These are phyloP conservation scores for Kodamaea ohmeri DNA, from an alignment of 1,139 yeast genomes.

Conservation along the genomic window DNA sequence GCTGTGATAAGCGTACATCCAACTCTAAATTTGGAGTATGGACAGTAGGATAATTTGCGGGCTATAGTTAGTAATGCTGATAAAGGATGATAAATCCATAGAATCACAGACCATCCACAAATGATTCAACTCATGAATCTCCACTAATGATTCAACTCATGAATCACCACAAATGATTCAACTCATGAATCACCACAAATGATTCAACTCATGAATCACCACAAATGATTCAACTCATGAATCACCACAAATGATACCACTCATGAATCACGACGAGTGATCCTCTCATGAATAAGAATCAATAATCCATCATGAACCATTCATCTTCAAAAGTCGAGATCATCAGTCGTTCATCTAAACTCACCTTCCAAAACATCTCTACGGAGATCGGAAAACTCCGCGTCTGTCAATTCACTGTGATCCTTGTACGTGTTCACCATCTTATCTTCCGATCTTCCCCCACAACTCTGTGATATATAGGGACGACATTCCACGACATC, in stretches of 20 bases:
- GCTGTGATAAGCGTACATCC: slow-evolving; percentile 70
- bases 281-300: no score
- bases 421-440: slow-evolving; percentile 2
- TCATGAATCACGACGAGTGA: no score
- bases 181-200: no score
- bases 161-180: no score
- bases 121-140: no score
- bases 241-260: no score
- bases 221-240: no score
- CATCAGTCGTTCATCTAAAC: slow-evolving; percentile 12
- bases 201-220: no score
- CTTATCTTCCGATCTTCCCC: neutral
- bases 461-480: neutral
- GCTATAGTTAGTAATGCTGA: slow-evolving; percentile 30
- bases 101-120: no score
- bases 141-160: neutral
- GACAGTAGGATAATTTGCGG: slow-evolving; percentile 60
- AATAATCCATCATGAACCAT: no score
- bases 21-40: slow-evolving; percentile 84
- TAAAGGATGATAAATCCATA: no score
- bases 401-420: slow-evolving; percentile 23
- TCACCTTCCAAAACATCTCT: slow-evolving; percentile 30
- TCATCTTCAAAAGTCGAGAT: no score
- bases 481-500: slow-evolving; percentile 1
- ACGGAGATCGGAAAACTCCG: slow-evolving; percentile 27